Base-by-base conservation (phyloP, 805 yeast species). In the Teunomyces cretensis region DNA sequence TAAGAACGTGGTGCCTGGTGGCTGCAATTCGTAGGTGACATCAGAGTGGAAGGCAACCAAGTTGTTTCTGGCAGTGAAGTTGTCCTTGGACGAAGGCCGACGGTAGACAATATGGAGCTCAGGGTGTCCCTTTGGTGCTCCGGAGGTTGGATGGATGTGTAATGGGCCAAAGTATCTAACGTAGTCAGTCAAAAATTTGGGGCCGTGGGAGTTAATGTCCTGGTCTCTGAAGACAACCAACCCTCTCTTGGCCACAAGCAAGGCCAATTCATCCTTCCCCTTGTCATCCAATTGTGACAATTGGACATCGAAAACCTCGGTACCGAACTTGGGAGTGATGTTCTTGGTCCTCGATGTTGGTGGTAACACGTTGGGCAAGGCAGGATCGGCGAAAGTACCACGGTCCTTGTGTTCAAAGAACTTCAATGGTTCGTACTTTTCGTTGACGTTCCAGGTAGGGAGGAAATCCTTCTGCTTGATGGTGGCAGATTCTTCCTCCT, bases 141-240 rank as follows among this genome's bases (percentile, higher is more conserved):
- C 89, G 6, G 87, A 79, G 11, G 87, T 81, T 36, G 88, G 88
- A 56, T 86, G 91, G 46, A 83, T 73, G 59, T 86, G 90, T 47
- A 81, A 72, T 19, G 82, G 82, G 22, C 92, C 91, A 60, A 81
- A 86, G 59, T 84, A 78, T 33, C 62, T 67, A 38, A 84, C 88
- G 63, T 71, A 82, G 33, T 83, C 72, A n/a, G 70, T 76, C 35
- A 62, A 76, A 51, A 70, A 75, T 33, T 68, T 67, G 2, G 81
- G 78, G 3, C 84, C 80, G 14, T 38, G 35, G 4, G 43, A 33
- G 17, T 44, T 60, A 43, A 64, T 61, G 52, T 66, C 64, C 47
- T 66, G 72, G 49, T 65, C 53, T 14, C 67, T 41, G 46, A 66
- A 64, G 4, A 64, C 61, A 26, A 61, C 69, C 9, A 66, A 70